These are phyloP conservation scores for Daucus carota DNA, from an alignment of 129 eudicot species.

Conservation along the genomic window DH1_v3.0 NC_030388.2:19224001-19224500, in stretches of 20 bases:
- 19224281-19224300: conserved; percentile 9
- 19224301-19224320: too few relatives aligned
- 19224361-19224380: background rate
- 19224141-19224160: conserved; percentile 37
- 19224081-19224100: conserved; percentile 95
- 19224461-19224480: background rate
- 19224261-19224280: conserved; percentile 71
- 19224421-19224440: background rate
- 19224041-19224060: conserved; percentile 65
- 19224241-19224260: conserved; percentile 45
- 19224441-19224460: too few relatives aligned
- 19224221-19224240: conserved; percentile 44
- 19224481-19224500: background rate
- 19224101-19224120: conserved; percentile 60
- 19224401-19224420: background rate
- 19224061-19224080: conserved; percentile 62
- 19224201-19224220: conserved; percentile 84
- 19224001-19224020: conserved; percentile 56
- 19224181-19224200: conserved; percentile 49
- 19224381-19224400: too few relatives aligned
- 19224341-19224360: too few relatives aligned
- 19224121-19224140: conserved; percentile 61
- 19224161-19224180: conserved; percentile 76
- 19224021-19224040: conserved; percentile 71
- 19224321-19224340: too few relatives aligned